Evolutionary conservation across 148 eudicot species (phyloP).

Genomic region (Fallopia convolvulus): DNA sequence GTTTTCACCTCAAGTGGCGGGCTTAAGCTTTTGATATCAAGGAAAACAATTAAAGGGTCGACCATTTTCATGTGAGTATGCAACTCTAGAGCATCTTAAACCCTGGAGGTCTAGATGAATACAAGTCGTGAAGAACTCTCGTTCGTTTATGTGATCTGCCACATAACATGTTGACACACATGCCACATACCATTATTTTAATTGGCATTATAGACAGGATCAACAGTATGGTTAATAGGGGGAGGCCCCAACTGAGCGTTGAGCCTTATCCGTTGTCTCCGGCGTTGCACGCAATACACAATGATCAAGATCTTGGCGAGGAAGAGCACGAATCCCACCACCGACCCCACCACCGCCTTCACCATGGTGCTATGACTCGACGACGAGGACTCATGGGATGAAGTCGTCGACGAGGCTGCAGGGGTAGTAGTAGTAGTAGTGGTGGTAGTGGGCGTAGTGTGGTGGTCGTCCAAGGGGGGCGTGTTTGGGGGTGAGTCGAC

Average conservation of each 20-base stretch:
- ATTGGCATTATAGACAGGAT: too few species aligned
- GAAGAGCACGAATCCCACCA: not conserved
- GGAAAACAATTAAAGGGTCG: too few species aligned
- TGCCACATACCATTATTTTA: too few species aligned
- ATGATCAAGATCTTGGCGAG: not conserved
- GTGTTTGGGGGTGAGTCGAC: not conserved
- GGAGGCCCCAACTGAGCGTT: not conserved
- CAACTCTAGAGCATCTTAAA: too few species aligned
- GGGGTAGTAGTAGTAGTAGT: not conserved
- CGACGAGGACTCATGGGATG: not conserved
- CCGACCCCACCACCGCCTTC: not conserved
- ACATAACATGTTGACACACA: too few species aligned
- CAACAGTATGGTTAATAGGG: too few species aligned
- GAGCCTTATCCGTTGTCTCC: not conserved
- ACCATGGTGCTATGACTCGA: not conserved
- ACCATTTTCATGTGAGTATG: too few species aligned
- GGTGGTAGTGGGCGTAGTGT: not conserved
- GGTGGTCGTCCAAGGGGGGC: not conserved
- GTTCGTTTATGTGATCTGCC: too few species aligned
- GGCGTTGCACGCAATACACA: not conserved
- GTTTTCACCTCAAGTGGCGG: too few species aligned
- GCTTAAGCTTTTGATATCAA: too few species aligned
- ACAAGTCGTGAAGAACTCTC: too few species aligned
- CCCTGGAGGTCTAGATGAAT: too few species aligned
- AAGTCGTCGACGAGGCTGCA: not conserved